Evolutionary conservation across 116 monocot species (phyloP).

Genomic region (Dioscorea cayenensis): DNA sequence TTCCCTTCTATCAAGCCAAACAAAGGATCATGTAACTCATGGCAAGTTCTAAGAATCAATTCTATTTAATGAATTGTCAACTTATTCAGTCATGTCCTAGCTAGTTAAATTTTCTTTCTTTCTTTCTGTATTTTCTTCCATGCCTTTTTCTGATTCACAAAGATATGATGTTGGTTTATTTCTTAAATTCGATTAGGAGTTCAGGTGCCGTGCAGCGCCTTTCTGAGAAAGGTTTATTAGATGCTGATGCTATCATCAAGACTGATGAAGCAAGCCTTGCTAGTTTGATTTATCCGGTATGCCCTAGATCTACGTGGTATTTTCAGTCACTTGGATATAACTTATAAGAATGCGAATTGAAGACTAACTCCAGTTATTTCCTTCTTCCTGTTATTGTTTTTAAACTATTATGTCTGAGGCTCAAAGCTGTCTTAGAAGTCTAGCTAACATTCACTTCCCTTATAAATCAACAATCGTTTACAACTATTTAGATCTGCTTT

Average conservation of each 20-base stretch:
- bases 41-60: slow-evolving; percentile 46
- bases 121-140: not conserved
- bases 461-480: not conserved
- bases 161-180: slow-evolving; percentile 19
- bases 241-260: slow-evolving; percentile 52
- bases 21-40: slow-evolving; percentile 90
- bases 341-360: no score
- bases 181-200: slow-evolving; percentile 26
- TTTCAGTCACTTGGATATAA: no score
- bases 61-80: not conserved
- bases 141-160: not conserved
- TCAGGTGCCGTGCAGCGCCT: slow-evolving; percentile 88
- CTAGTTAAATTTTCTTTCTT: not conserved
- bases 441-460: not conserved
- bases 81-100: not conserved
- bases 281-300: slow-evolving; percentile 77
- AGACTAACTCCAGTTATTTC: no score
- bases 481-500: not conserved
- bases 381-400: no score
- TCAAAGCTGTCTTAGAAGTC: no score
- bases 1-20: slow-evolving; percentile 92
- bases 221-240: slow-evolving; percentile 55
- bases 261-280: slow-evolving; percentile 77
- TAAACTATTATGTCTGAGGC: no score
- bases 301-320: not conserved